phyloP scores from a whole-genome alignment of 2,329 filamentous ascomycete genomes.

The Colletotrichum sublineola region DNA sequence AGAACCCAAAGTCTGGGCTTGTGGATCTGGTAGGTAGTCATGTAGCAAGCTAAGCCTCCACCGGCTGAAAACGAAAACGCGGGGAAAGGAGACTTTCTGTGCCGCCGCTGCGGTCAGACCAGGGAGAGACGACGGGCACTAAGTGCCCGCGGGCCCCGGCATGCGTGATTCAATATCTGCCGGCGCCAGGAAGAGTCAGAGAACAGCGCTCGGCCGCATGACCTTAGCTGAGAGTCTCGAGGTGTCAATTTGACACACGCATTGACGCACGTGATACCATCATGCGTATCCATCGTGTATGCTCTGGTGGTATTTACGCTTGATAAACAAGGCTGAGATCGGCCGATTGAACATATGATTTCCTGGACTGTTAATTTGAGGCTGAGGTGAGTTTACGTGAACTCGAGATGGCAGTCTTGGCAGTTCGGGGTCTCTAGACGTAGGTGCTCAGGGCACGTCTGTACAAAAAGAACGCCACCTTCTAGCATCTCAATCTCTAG shows the following conservation, averaged over 20 bases:
- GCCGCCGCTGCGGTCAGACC: constrained; percentile 21
- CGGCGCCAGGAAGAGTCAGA: constrained; percentile 32
- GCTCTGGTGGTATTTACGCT: neutral
- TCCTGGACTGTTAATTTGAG: neutral
- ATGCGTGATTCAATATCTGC: constrained; percentile 21
- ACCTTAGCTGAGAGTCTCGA: no score
- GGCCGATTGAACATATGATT: neutral
- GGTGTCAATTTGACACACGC: neutral
- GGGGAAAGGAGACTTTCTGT: constrained; percentile 10
- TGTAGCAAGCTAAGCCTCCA: constrained; percentile 18
- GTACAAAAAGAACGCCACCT: neutral
- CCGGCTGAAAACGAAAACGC: constrained; percentile 2
- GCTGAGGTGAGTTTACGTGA: neutral
- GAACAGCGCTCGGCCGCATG: neutral
- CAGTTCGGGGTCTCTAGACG: neutral
- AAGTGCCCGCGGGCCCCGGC: constrained; percentile 19
- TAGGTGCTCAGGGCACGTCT: no score
- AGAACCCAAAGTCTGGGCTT: constrained; percentile 1
- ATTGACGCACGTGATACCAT: neutral
- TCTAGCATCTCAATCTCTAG: neutral
- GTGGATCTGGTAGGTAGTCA: neutral
- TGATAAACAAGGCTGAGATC: neutral
- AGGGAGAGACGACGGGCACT: constrained; percentile 22
- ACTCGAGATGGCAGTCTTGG: constrained; percentile 12
- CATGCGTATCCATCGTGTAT: neutral